phyloP scores from a whole-genome alignment of 73 alveolate genomes.

The Tetrahymena elliotti region DNA sequence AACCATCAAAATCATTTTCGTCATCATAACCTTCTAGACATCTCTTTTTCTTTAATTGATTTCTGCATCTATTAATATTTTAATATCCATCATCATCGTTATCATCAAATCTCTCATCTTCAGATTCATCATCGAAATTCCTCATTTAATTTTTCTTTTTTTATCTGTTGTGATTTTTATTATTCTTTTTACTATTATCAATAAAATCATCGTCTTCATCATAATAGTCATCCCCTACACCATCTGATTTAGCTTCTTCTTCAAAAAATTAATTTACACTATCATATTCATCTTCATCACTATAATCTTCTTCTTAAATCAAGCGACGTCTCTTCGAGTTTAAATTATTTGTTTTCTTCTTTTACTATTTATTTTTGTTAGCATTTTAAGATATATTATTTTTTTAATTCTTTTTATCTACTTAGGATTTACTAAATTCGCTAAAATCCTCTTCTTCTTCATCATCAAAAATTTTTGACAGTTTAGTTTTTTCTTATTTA shows the following conservation, averaged over 20 bases:
- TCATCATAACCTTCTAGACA: neutral
- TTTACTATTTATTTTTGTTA: neutral
- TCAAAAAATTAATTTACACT: neutral
- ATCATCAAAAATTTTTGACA: neutral
- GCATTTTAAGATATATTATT: neutral
- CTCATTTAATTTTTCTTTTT: neutral
- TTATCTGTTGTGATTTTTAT: too few species aligned
- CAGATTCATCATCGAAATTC: neutral
- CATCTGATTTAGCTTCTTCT: neutral
- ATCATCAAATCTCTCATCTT: neutral
- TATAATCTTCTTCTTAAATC: neutral
- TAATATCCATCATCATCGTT: neutral
- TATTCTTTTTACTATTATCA: neutral
- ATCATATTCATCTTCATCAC: neutral
- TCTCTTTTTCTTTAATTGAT: neutral
- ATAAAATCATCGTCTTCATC: neutral
- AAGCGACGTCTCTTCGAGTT: neutral
- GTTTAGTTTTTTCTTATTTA: neutral
- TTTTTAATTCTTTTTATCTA: too few species aligned
- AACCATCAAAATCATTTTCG: neutral
- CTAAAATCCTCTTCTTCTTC: neutral
- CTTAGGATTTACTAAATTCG: neutral
- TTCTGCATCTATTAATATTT: neutral
- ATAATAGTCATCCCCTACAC: neutral
- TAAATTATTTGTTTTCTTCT: neutral